Evolutionary conservation across 768 basidiomycete species (phyloP).

Genomic region (Suillus lakei): DNA sequence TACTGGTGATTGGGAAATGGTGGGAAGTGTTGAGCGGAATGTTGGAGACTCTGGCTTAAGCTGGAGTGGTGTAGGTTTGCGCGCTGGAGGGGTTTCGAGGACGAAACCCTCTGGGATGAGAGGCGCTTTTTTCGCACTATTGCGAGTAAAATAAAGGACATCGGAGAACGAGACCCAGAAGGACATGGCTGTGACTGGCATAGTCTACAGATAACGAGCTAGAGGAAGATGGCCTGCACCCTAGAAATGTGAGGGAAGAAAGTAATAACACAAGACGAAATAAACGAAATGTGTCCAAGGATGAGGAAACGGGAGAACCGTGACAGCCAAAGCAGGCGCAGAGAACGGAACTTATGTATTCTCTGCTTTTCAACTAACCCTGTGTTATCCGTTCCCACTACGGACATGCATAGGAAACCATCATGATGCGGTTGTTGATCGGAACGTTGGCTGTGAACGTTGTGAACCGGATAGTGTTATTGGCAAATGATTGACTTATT

Average conservation of each 20-base stretch:
- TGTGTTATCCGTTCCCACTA: background rate
- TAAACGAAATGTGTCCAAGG: background rate
- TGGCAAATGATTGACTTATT: background rate
- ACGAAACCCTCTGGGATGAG: conserved; percentile 7
- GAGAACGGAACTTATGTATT: background rate
- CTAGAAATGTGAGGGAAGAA: background rate
- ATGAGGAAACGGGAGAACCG: background rate
- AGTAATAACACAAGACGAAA: background rate
- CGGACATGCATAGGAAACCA: background rate
- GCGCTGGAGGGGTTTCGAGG: background rate
- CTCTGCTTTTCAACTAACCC: background rate
- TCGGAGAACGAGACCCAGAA: background rate
- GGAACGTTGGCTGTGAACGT: background rate
- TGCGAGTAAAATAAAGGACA: background rate
- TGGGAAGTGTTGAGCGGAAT: background rate
- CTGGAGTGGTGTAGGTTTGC: background rate
- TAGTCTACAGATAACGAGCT: background rate
- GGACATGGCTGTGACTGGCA: background rate
- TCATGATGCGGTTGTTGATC: background rate
- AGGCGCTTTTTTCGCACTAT: background rate
- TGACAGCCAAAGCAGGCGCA: background rate
- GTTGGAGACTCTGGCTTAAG: background rate
- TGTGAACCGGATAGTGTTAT: background rate
- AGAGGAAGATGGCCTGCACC: conserved; percentile 1
- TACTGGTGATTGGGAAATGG: background rate